Conservation (phyloP, 208 protist genomes). For the Borovskyia barvae region DNA sequence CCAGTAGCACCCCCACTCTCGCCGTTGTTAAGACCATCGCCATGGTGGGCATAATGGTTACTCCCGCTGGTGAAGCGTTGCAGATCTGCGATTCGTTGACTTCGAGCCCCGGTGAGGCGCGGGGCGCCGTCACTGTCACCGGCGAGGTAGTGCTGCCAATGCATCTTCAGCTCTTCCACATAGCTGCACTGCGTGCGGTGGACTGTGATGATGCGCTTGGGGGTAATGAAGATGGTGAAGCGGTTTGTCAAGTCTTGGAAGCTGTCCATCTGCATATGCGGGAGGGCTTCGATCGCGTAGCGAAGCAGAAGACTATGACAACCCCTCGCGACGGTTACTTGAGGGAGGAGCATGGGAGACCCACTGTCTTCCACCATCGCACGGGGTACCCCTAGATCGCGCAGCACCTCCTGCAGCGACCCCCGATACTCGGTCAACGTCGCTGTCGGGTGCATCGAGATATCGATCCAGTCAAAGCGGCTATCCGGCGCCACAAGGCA, state of each 20-base stretch:
- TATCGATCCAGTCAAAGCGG: conserved; percentile 56
- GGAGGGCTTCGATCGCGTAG: conserved; percentile 50
- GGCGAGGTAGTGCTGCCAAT: conserved; percentile 34
- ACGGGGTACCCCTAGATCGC: conserved; percentile 49
- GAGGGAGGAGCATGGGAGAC: conserved; percentile 72
- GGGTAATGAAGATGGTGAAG: conserved; percentile 57
- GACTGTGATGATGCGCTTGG: conserved; percentile 52
- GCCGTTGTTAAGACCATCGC: too few species aligned
- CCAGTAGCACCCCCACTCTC: neutral
- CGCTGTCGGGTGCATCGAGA: conserved; percentile 62
- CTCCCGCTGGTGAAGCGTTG: neutral
- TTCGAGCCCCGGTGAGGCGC: too few species aligned
- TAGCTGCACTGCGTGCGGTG: conserved; percentile 67
- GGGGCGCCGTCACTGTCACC: too few species aligned
- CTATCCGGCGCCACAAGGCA: conserved; percentile 35
- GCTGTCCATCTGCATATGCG: conserved; percentile 42
- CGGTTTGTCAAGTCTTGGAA: conserved; percentile 80
- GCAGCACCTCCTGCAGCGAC: conserved; percentile 47
- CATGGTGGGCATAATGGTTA: too few species aligned
- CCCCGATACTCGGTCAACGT: conserved; percentile 60
- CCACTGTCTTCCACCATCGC: conserved; percentile 52
- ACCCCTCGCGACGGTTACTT: conserved; percentile 50
- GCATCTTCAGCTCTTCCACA: conserved; percentile 60
- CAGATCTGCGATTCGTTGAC: neutral
- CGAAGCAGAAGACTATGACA: conserved; percentile 64